Evolutionary conservation across 2,329 filamentous ascomycete species (phyloP).

Genomic region (Diaporthe australafricana): DNA sequence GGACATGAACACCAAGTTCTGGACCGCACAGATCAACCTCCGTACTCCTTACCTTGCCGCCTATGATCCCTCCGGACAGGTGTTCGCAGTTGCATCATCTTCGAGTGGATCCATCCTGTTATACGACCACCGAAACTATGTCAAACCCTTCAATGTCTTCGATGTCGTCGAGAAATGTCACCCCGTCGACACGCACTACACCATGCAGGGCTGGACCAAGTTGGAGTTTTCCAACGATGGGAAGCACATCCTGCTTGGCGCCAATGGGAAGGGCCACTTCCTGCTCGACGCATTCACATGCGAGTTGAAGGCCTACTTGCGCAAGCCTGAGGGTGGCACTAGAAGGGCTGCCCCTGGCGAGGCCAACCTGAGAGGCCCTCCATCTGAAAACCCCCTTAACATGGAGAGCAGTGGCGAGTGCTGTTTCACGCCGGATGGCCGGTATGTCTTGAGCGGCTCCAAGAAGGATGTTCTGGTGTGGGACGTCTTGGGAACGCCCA

Average conservation of each 20-base stretch:
- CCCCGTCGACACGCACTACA: slow-evolving; percentile 65
- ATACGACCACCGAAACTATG: slow-evolving; percentile 94
- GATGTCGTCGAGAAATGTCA: slow-evolving; percentile 74
- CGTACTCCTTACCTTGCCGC: slow-evolving; percentile 85
- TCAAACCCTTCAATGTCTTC: slow-evolving; percentile 91
- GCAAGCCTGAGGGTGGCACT: slow-evolving; percentile 65
- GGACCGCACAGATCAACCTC: slow-evolving; percentile 83
- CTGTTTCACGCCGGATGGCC: slow-evolving; percentile 89
- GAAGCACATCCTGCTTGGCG: slow-evolving; percentile 85
- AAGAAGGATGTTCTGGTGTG: slow-evolving; percentile 83
- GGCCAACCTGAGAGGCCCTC: slow-evolving; percentile 48
- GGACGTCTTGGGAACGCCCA: slow-evolving; percentile 75
- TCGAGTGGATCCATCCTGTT: slow-evolving; percentile 83
- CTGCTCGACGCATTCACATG: slow-evolving; percentile 94
- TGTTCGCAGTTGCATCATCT: slow-evolving; percentile 91
- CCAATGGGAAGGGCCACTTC: slow-evolving; percentile 86
- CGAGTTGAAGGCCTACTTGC: slow-evolving; percentile 79
- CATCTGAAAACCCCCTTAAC: slow-evolving; percentile 45
- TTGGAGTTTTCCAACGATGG: slow-evolving; percentile 98
- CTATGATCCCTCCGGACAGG: slow-evolving; percentile 91
- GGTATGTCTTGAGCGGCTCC: slow-evolving; percentile 86
- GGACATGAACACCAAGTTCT: slow-evolving; percentile 85
- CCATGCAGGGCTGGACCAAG: slow-evolving; percentile 83
- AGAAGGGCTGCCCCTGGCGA: slow-evolving; percentile 67
- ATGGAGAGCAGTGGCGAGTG: slow-evolving; percentile 79